A percentile compares a stretch with the other conserved stretches of the same genome.
Evolutionary conservation across 768 basidiomycete species (phyloP).

Genomic region (Tulasnella sp.): DNA sequence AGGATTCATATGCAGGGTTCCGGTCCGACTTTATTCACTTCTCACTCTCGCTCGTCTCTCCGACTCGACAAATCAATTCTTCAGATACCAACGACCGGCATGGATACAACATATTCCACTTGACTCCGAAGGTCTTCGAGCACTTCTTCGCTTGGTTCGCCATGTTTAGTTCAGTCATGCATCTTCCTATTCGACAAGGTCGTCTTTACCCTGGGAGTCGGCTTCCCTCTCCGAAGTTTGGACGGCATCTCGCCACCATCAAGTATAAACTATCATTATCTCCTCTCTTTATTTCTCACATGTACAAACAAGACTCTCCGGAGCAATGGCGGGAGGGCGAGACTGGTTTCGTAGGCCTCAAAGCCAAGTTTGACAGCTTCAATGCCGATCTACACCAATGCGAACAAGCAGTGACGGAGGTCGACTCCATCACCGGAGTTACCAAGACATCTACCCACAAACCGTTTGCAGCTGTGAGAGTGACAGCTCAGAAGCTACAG

Average conservation of each 20-base stretch:
- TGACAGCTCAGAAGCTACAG: constrained; percentile 64
- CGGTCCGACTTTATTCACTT: constrained; percentile 91
- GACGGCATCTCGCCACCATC: constrained; percentile 77
- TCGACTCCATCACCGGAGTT: constrained; percentile 40
- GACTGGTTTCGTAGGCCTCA: constrained; percentile 73
- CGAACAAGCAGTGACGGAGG: constrained; percentile 61
- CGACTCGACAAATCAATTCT: constrained; percentile 29
- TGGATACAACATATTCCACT: constrained; percentile 61
- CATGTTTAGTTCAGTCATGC: constrained; percentile 65
- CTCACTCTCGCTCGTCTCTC: constrained; percentile 72
- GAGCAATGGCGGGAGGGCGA: constrained; percentile 74
- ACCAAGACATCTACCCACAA: constrained; percentile 55
- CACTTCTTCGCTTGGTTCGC: constrained; percentile 92
- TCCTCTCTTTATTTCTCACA: constrained; percentile 75
- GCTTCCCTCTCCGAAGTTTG: constrained; percentile 72
- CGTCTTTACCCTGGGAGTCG: constrained; percentile 56
- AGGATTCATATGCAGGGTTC: constrained; percentile 77
- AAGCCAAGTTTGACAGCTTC: constrained; percentile 68
- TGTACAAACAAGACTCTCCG: constrained; percentile 68
- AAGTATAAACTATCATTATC: constrained; percentile 77
- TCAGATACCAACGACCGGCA: constrained; percentile 23
- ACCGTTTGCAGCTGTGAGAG: constrained; percentile 79
- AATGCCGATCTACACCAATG: constrained; percentile 89
- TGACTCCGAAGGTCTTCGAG: constrained; percentile 72
- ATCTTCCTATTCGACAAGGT: constrained; percentile 84